Evolutionary conservation across 345 rosid species (phyloP), one percentile per base, ranked within the genome.

Genomic region (Eucalyptus erythrocorys): DNA sequence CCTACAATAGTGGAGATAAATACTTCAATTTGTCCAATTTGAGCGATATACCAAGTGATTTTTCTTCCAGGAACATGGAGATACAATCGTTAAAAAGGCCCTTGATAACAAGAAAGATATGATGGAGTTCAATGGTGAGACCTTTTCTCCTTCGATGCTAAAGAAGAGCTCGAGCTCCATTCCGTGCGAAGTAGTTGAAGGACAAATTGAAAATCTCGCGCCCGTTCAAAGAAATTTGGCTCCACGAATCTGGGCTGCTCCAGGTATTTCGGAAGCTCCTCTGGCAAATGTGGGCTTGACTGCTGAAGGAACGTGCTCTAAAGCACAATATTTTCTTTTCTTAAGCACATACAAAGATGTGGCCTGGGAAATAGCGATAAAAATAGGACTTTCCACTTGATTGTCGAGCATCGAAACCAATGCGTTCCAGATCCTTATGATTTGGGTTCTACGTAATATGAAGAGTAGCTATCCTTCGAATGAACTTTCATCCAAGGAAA

Each of bases 241-340:
- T 55, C 61, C 61, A 24, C 0, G 12, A 55, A 2, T 0, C 13
- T 55, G 61, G 27, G 30, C 30, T 22, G 61, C 61, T 55, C 1
- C 6, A 9, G 13, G 61, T 55, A 1, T 2, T 55, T 24, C 61
- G 13, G 61, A 55, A 55, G 61, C 30, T 55, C 61, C 30, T 55
- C 13, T 55, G 13, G 61, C 61, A 55, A 24, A 24, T 55, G 3
- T 55, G 61, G 61, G 61, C 61, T 55, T 24, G 61, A 55, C 61
- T 55, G 61, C 61, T 55, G 30, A 55, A 55, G 61, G 30, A 1
- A 55, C 27, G 61, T 55, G 61, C 61, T 24, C 61, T 55, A 55
- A 55, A 55, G 61, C 30, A 9, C 30, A 55, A 55, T 55, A 24
- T 24, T 55, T 55, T 55, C 61, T 55, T 2, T 55, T 24, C 61